Evolutionary conservation across 495 filamentous ascomycete genomes (phyloP), one percentile per base, ranked within the genome.

Genomic region (Aspergillus affinis): DNA sequence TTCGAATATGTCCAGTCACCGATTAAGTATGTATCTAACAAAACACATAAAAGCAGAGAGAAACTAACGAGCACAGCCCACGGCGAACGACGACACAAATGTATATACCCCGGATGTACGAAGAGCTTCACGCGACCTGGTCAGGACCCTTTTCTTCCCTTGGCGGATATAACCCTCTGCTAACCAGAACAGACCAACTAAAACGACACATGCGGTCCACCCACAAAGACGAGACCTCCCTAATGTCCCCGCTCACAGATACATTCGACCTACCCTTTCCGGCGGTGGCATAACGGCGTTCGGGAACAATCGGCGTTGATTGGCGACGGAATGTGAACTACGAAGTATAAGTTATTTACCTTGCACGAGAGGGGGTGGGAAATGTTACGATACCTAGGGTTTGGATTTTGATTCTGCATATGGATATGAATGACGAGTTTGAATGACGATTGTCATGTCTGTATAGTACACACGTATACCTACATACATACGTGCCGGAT

Each of bases 101-200:
- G 78, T 60, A 47, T 61, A 17, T 70, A 67, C 54, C 74, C 72
- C 0, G 76, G 76, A 7, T 80, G 78, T 59, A 73, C 67, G 9
- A 80, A 80, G 59, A 80, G 78, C 55, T 80, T 80, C 58, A 80
- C 78, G 46, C 72, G 78, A 54, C 76, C 76, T 58, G 78, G 78
- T 80, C 74, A 51, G 70, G 61, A 15, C 4, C 23, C 29, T 17
- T n/a, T 23, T n/a, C 26, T 30, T 5, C 12, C 54, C 21, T 61
- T 63, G 9, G 63, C 57, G 36, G 18, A 49, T 23, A 19, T 32
- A 8, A 27, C 15, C 23, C 19, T 19, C 15, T 9, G 8, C 7
- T 59, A 46, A 60, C 44, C 45, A 17, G 4, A 27, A 4, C 18
- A 80, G 78, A 80, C 29, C 78, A 80, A 73, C 59, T 80, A 5